Evolutionary conservation across 495 filamentous ascomycete genomes (phyloP).

Genomic region (Acidiella bohemica): DNA sequence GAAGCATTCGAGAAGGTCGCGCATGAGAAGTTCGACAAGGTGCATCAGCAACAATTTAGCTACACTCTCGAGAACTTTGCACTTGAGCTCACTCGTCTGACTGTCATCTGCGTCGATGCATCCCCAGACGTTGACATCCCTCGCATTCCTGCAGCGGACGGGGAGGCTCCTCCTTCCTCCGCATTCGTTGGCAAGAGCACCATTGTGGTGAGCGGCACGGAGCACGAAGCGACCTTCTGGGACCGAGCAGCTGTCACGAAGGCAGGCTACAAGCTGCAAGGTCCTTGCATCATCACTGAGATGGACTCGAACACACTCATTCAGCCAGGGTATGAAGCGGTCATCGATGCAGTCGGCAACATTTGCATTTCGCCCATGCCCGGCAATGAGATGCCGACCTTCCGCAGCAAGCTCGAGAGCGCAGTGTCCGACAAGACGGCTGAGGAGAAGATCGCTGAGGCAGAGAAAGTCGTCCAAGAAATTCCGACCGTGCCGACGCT

Average conservation of each 20-base stretch:
- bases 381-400: conserved; percentile 13
- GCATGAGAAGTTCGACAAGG: conserved; percentile 29
- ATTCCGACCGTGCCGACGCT: conserved; percentile 23
- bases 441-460: conserved; percentile 21
- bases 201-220: conserved; percentile 32
- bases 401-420: conserved; percentile 2
- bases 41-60: conserved; percentile 37
- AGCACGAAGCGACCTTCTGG: conserved; percentile 32
- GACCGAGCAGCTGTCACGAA: conserved; percentile 32
- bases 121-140: conserved; percentile 31
- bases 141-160: conserved; percentile 22
- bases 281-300: conserved; percentile 37
- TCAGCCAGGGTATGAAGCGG: conserved; percentile 33
- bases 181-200: conserved; percentile 24
- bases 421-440: conserved; percentile 15
- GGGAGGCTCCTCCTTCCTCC: conserved; percentile 22
- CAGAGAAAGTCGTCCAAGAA: conserved; percentile 27
- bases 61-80: conserved; percentile 33
- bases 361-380: conserved; percentile 33
- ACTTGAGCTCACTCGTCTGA: conserved; percentile 36
- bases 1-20: conserved; percentile 20
- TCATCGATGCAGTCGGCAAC: conserved; percentile 35
- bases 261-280: conserved; percentile 29
- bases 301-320: conserved; percentile 41
- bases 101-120: conserved; percentile 32